Conservation (phyloP, 75 land plant genomes). For the Sequoia sempervirens region DNA sequence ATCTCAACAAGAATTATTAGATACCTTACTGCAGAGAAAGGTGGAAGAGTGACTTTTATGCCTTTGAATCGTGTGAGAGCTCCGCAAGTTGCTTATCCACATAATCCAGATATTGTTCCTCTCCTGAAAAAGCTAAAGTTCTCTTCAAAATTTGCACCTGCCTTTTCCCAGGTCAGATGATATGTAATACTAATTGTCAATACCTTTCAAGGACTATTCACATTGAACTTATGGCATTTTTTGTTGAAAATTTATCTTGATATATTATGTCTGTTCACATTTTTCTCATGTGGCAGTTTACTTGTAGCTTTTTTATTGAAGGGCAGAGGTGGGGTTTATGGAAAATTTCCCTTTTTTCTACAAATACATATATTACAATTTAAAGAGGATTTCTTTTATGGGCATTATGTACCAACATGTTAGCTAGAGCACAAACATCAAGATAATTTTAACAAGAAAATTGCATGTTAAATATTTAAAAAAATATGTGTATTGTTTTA, state of each 20-base stretch:
- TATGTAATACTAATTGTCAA: background rate
- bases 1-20: conserved; percentile 85
- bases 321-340: background rate
- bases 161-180: conserved; percentile 82
- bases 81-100: conserved; percentile 71
- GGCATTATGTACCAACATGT: conserved; percentile 1
- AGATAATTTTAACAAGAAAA: background rate
- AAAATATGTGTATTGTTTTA: background rate
- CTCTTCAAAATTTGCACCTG: conserved; percentile 39
- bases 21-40: conserved; percentile 79
- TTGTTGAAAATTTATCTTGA: background rate
- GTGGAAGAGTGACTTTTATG: conserved; percentile 98
- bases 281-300: background rate
- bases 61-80: conserved; percentile 88
- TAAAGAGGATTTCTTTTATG: background rate
- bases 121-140: conserved; percentile 76
- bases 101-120: conserved; percentile 84
- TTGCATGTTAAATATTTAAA: background rate
- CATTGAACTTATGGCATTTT: background rate
- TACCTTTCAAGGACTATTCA: background rate
- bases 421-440: background rate
- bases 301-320: background rate
- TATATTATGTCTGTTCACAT: background rate
- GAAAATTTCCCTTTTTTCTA: background rate
- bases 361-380: background rate